Base-by-base conservation (phyloP, 257 asterid species). In the Apocynum venetum region DNA sequence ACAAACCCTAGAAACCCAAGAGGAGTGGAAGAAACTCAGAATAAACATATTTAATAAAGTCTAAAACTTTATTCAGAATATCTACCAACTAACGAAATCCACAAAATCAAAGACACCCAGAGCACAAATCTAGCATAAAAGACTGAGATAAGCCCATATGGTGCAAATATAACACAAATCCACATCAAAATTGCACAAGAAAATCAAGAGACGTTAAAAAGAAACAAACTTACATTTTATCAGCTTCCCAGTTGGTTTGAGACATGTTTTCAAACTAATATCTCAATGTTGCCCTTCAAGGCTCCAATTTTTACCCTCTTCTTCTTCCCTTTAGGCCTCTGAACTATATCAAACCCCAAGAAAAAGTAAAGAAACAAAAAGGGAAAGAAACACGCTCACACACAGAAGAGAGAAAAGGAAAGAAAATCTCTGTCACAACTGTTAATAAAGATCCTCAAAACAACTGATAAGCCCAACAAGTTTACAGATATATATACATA, bases 191-290 rank as follows among this genome's bases (percentile, higher is more conserved):
- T 56, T 43, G 19, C 60, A 74, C 38, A 68, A 11, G 25, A 68
- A n/a, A 60, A 66, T 48, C 61, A 72, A 68, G 4, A 59, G 35
- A 70, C 63, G n/a, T 38, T 38, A 51, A 36, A 65, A 47, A 72
- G 13, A 75, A 60, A 59, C 68, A 74, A 82, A 46, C 89, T 91
- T 78, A 91, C 99, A 95, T 95, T 87, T 93, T 95, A 82, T 95
- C 99, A 65, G 99, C 99, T 87, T 95, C 98, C 99, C 99, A 95
- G 88, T 95, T 95, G 73, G 97, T 95, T 78, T 95, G 99, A 82
- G 99, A 86, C 99, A 95, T 92, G 76, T 75, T 85, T 78, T 55
- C 65, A 63, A 80, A 53, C 78, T 78, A 82, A 72, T 40, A 68
- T 75, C 69, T 76, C 84, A 77, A 76, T 60, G 85, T 75, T 88